These are phyloP conservation scores for Tetrahymena borealis DNA, from an alignment of 73 alveolate species.

Conservation along the genomic window DNA sequence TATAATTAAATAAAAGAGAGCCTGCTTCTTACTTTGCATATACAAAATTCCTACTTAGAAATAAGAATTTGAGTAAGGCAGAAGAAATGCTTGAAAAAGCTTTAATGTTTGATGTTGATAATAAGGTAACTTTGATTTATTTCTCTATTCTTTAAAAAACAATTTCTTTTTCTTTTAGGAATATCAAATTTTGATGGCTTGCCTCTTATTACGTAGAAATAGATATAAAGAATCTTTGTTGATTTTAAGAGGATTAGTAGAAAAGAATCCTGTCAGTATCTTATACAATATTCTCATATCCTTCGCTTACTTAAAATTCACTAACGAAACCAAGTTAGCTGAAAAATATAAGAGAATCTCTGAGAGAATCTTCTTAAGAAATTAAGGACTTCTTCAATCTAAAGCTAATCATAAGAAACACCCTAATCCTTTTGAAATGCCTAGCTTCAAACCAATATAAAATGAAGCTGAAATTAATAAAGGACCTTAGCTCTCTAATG, in stretches of 20 bases:
- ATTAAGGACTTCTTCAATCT: slow-evolving; percentile 30
- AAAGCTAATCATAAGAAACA: slow-evolving; percentile 35
- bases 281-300: slow-evolving; percentile 48
- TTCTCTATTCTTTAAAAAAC: background rate
- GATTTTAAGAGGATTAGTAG: slow-evolving; percentile 45
- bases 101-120: slow-evolving; percentile 43
- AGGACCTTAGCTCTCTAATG: slow-evolving; percentile 30
- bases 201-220: slow-evolving; percentile 29
- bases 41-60: slow-evolving; percentile 62
- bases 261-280: slow-evolving; percentile 45
- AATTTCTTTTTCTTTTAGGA: background rate
- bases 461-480: slow-evolving; percentile 44
- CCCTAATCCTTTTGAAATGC: slow-evolving; percentile 33
- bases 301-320: slow-evolving; percentile 37
- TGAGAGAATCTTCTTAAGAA: slow-evolving; percentile 49
- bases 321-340: slow-evolving; percentile 45
- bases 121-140: slow-evolving; percentile 31
- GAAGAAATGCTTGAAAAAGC: slow-evolving; percentile 65
- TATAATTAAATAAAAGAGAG: slow-evolving; percentile 65
- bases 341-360: slow-evolving; percentile 57
- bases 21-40: slow-evolving; percentile 52
- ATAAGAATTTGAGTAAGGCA: slow-evolving; percentile 62
- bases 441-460: slow-evolving; percentile 29
- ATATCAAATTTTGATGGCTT: slow-evolving; percentile 39
- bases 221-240: slow-evolving; percentile 58